Base-by-base conservation (phyloP, 495 filamentous ascomycete genomes). In the Mytilinidion resinicola region DNA sequence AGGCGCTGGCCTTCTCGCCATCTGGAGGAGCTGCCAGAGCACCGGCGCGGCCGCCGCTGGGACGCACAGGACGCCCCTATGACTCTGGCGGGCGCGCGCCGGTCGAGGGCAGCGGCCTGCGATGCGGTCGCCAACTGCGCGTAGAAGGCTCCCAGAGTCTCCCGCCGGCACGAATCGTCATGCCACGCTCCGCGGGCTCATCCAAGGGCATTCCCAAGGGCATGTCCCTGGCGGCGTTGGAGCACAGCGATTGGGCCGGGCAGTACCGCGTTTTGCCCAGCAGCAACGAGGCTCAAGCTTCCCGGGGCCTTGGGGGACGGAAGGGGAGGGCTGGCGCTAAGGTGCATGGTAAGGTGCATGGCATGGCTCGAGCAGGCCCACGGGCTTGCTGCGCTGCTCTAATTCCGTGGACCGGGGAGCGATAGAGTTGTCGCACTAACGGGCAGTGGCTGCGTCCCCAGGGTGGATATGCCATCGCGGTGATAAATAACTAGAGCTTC, bases 341-440 rank as follows among this genome's bases (percentile, higher is more conserved):
- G 55, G n/a, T 62, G 55, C 53, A 59, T 59, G 59, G 55, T 64
- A 64, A 60, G 52, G 38, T 60, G 57, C 62, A 60, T 57, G 53
- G 62, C 62, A 53, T 39, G 53, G 25, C 46, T 30, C 25, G 25
- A 30, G 25, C 25, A 30, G 25, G 25, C 48, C 47, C 19, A 49
- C 46, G 54, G 37, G 50, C 51, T 34, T 50, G 36, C 47, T 59
- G 15, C 21, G 12, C 56, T 43, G 55, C 49, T 62, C 56, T 35
- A 52, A 65, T 59, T 59, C 59, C 59, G 59, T 44, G 38, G 48
- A 56, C 58, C 62, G 57, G 62, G 62, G 41, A 44, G 20, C 51
- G 58, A 65, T 61, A 65, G 58, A 65, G 36, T 49, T 53, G 25
- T 41, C 34, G 50, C 50, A 53, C 34, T 49, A 49, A 49, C 46